Base-by-base conservation (phyloP, 768 basidiomycete species). In the Termitomyces titanicus region DNA sequence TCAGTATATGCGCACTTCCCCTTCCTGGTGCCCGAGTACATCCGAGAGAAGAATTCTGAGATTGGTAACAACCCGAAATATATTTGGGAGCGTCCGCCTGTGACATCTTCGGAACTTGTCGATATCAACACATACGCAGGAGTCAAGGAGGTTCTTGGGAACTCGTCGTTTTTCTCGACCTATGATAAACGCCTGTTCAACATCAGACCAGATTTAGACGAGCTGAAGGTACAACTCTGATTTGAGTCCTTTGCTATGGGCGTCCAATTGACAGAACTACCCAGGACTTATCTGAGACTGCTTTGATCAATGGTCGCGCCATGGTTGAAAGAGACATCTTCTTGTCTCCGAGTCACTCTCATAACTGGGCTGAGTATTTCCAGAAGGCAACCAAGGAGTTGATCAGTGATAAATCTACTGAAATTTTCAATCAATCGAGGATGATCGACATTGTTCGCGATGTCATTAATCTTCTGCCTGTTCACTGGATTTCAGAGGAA, bases 1-100 rank as follows among this genome's bases (percentile, higher is more conserved):
- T 87, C 84, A 11, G 77, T 78, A 3, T 89, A 90, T 62, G 89
- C 83, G 1, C 85, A 88, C 64, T 94, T 94, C 79, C 91, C 92
- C 10, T 88, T 94, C 78, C 64, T 88, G 63, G 81, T 80, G 4
- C 90, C 91, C 31, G 64, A 64, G 17, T 69, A 59, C 54, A 79
- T 85, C 75, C 65, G 77, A 58, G 58, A 68, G 2, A 63, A 73
- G 46, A 61, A 67, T 13, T 47, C 66, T 54, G 50, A 61, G 10
- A 51, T 72, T 8, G 72, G 71, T 39, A 58, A 68, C 2, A 74
- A 49, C n/a, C 47, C 35, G 24, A 27, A 82, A 59, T 92, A 92
- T 62, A 70, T 66, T 12, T 88, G 88, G 81, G 68, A 66, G n/a
- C 73, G 82, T 20, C 88, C 89, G 1, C 40, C 51, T 6, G 55